Evolutionary conservation across 2,329 filamentous ascomycete species (phyloP).

Genomic region (Chaetomiaceae sp.): DNA sequence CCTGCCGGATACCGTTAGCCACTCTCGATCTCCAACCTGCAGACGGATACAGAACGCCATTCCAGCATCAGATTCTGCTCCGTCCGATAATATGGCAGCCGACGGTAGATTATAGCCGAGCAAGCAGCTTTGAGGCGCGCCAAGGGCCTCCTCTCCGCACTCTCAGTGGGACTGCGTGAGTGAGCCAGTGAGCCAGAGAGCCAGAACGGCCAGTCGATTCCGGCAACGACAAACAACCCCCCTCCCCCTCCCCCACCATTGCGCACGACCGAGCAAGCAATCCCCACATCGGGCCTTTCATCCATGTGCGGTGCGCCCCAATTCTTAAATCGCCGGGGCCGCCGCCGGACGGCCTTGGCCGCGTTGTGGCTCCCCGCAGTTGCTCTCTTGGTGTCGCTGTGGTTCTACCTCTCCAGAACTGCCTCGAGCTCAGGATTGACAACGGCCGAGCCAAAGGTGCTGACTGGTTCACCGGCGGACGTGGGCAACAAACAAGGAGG

Average conservation of each 20-base stretch:
- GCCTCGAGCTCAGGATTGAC: no score
- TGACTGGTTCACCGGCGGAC: not conserved
- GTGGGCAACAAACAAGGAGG: not conserved
- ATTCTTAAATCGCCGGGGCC: conserved; percentile 3
- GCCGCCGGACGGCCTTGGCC: conserved; percentile 3
- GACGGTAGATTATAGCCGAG: conserved; percentile 12
- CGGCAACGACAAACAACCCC: not conserved
- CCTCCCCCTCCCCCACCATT: not conserved
- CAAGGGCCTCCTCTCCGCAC: not conserved
- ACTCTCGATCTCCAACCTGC: not conserved
- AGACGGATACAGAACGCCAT: no score
- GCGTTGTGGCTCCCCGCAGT: conserved; percentile 6
- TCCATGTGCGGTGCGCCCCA: not conserved
- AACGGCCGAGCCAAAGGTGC: not conserved
- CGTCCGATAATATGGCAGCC: conserved; percentile 5
- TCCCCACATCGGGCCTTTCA: no score
- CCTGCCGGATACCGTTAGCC: conserved; percentile 12
- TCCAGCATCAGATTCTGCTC: not conserved
- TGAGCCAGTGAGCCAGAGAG: not conserved
- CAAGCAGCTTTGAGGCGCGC: not conserved
- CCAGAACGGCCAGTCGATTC: not conserved
- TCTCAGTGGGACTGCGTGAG: not conserved
- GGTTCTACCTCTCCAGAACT: conserved; percentile 12
- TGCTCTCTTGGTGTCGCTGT: conserved; percentile 11
- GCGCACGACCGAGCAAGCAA: no score